Evolutionary conservation across 1,284 basidiomycete genomes (phyloP).

Genomic region (Ganoderma meredithae): DNA sequence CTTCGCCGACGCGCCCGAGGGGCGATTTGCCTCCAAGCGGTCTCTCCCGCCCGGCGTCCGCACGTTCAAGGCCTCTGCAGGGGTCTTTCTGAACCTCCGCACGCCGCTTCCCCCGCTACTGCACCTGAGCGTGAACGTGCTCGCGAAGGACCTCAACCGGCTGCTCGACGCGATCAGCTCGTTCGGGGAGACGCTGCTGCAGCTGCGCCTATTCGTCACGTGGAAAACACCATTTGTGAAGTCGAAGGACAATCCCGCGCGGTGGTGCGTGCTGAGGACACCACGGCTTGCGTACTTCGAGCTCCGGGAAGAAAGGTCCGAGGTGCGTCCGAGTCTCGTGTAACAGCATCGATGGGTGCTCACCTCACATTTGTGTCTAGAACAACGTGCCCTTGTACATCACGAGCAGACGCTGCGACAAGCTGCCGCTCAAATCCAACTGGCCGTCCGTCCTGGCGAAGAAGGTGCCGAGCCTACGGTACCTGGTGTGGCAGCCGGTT

Average conservation of each 20-base stretch:
- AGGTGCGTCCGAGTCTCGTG: background rate
- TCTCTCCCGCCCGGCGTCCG: background rate
- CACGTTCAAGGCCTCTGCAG: background rate
- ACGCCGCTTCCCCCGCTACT: background rate
- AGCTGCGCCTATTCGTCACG: background rate
- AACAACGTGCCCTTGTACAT: background rate
- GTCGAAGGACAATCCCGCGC: background rate
- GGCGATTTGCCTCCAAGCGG: background rate
- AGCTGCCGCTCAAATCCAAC: background rate
- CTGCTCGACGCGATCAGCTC: background rate
- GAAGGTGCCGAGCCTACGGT: background rate
- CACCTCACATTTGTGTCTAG: background rate
- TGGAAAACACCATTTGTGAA: background rate
- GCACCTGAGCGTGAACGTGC: conserved; percentile 6
- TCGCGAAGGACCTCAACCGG: background rate
- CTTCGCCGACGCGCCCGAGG: background rate
- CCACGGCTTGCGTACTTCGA: conserved; percentile 12
- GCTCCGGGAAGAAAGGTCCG: conserved; percentile 4
- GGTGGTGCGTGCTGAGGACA: background rate
- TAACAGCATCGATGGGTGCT: background rate
- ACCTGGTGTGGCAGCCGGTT: background rate
- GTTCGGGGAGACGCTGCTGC: background rate
- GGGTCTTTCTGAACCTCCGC: background rate
- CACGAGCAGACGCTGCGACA: background rate
- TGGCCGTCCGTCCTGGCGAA: background rate